Conservation (phyloP, 2,329 filamentous ascomycete species). For the Phialophora macrospora region DNA sequence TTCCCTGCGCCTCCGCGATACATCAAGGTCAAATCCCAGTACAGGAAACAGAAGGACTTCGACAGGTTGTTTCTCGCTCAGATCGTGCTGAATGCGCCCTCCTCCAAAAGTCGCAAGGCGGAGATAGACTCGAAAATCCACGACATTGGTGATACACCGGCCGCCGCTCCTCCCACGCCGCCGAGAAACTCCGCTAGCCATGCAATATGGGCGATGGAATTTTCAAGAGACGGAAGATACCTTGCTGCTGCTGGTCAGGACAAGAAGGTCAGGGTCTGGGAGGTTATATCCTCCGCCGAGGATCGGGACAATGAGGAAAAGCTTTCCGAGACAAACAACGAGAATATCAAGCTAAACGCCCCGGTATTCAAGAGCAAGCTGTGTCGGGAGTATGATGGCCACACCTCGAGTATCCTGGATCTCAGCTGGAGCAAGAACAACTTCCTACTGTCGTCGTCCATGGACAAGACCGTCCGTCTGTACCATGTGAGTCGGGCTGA, state of each 20-base stretch:
- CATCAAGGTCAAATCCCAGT: slow-evolving; percentile 79
- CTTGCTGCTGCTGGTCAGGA: slow-evolving; percentile 93
- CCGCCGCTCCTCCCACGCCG: slow-evolving; percentile 36
- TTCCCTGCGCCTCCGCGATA: slow-evolving; percentile 90
- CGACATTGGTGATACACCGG: slow-evolving; percentile 36
- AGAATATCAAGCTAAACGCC: slow-evolving; percentile 73
- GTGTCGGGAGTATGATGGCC: slow-evolving; percentile 77
- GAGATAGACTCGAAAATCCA: slow-evolving; percentile 42
- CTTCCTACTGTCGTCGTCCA: slow-evolving; percentile 91
- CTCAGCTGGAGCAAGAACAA: slow-evolving; percentile 98
- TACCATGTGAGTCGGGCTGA: slow-evolving; percentile 89
- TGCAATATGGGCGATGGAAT: slow-evolving; percentile 90
- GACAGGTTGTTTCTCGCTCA: slow-evolving; percentile 89
- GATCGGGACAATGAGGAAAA: slow-evolving; percentile 76
- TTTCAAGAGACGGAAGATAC: slow-evolving; percentile 89
- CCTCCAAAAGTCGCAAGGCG: slow-evolving; percentile 44
- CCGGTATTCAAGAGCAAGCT: slow-evolving; percentile 86
- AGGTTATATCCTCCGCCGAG: slow-evolving; percentile 79
- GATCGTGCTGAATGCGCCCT: slow-evolving; percentile 70
- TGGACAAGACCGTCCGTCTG: slow-evolving; percentile 94
- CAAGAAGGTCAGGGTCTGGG: slow-evolving; percentile 82
- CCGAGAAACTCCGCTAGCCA: slow-evolving; percentile 52
- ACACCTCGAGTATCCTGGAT: slow-evolving; percentile 84
- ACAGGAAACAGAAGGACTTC: slow-evolving; percentile 82
- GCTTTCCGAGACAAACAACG: slow-evolving; percentile 63